Conservation (phyloP, 805 yeast genomes). For the Metschnikowia chrysomelidarum region DNA sequence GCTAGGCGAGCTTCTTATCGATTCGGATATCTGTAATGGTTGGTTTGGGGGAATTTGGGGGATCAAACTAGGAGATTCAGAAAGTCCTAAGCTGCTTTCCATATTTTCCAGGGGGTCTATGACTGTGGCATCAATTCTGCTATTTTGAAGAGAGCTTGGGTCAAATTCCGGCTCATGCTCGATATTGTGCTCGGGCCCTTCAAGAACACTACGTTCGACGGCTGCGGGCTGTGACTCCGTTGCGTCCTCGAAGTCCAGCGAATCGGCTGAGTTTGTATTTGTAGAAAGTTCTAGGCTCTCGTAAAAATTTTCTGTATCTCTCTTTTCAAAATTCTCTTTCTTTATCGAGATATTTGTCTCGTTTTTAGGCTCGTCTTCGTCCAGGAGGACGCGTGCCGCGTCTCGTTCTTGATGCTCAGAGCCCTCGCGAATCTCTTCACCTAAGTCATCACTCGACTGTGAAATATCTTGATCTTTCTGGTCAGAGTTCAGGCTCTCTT, state of each 20-base stretch:
- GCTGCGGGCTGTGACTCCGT: constrained; percentile 4
- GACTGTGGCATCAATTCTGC: no score
- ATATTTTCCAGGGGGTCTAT: no score
- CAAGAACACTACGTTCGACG: background rate
- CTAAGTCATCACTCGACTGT: background rate
- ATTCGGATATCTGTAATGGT: background rate
- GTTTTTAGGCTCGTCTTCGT: background rate
- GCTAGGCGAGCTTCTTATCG: no score
- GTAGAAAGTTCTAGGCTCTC: no score
- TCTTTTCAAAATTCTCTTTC: background rate
- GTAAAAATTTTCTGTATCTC: no score
- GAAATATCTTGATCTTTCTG: background rate
- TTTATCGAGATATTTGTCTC: background rate
- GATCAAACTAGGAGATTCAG: no score
- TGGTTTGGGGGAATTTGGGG: background rate
- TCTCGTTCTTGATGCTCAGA: background rate
- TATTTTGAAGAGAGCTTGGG: no score
- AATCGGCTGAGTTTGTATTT: background rate
- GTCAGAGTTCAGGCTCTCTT: background rate
- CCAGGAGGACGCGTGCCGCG: background rate
- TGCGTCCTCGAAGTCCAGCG: constrained; percentile 12
- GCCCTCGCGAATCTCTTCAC: background rate
- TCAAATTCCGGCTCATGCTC: background rate
- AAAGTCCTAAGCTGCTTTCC: no score
- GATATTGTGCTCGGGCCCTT: background rate